phyloP scores from a whole-genome alignment of 225 moss, liverwort and hornwort genomes.

The Asterella californica region DNA sequence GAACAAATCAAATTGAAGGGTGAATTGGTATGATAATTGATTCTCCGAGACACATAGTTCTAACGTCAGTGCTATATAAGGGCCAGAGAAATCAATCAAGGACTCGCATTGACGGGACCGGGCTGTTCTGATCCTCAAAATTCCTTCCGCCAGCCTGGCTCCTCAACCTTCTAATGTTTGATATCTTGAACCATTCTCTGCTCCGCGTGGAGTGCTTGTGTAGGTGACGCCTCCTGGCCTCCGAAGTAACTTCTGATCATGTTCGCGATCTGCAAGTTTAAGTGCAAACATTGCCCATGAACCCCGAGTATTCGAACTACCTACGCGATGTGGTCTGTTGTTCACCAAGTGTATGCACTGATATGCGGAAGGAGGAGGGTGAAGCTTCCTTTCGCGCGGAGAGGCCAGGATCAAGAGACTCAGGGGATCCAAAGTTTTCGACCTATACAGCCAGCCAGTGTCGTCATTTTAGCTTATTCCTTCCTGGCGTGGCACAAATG shows the following conservation, averaged over 20 bases:
- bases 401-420: constrained; percentile 7
- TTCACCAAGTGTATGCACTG: background rate
- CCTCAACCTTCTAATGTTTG: background rate
- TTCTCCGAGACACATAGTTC: background rate
- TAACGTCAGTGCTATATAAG: background rate
- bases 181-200: background rate
- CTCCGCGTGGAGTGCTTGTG: background rate
- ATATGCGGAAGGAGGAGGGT: background rate
- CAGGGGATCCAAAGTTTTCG: constrained; percentile 4
- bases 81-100: background rate
- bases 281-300: constrained; percentile 15
- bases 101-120: background rate
- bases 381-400: constrained; percentile 2
- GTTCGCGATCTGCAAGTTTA: background rate
- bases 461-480: background rate
- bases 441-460: constrained; percentile 9
- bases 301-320: background rate
- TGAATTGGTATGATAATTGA: background rate
- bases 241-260: background rate
- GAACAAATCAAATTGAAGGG: background rate
- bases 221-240: background rate
- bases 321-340: background rate
- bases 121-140: background rate
- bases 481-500: background rate
- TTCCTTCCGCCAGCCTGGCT: background rate